Percentiles rank a stretch among this genome's conserved stretches.
These are phyloP conservation scores for Globomyces pollinis-pini DNA, from an alignment of 192 early-diverging fungal genomes.

Conservation along the genomic window DNA sequence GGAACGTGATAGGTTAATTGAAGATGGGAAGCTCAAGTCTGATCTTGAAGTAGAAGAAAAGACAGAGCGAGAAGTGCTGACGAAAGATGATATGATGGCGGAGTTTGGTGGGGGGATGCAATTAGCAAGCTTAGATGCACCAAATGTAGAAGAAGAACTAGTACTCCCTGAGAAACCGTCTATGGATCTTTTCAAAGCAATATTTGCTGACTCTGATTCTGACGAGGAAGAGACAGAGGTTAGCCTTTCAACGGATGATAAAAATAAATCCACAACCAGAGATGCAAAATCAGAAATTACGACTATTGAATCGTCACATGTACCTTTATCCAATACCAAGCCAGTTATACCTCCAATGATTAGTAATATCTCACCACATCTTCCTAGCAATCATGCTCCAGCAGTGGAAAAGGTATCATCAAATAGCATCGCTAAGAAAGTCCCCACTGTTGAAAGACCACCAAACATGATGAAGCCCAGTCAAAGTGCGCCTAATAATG, in stretches of 20 bases:
- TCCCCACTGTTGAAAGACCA: too few species aligned
- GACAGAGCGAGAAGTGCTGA: not conserved
- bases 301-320: not conserved
- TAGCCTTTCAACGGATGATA: not conserved
- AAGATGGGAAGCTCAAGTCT: conserved; percentile 6
- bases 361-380: not conserved
- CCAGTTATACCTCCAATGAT: not conserved
- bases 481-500: too few species aligned
- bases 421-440: not conserved
- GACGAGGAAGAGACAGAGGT: conserved; percentile 43
- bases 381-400: too few species aligned
- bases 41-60: too few species aligned
- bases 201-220: conserved; percentile 63
- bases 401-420: not conserved
- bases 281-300: not conserved
- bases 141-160: conserved; percentile 2
- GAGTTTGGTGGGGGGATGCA: not conserved
- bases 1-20: conserved; percentile 22
- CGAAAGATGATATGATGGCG: conserved; percentile 1
- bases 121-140: not conserved
- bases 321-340: not conserved
- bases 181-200: conserved; percentile 83
- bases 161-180: conserved; percentile 34
- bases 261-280: not conserved
- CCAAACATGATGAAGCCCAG: too few species aligned